Conservation (phyloP, 164 flowering plant species). For the Berberis thunbergii region DNA sequence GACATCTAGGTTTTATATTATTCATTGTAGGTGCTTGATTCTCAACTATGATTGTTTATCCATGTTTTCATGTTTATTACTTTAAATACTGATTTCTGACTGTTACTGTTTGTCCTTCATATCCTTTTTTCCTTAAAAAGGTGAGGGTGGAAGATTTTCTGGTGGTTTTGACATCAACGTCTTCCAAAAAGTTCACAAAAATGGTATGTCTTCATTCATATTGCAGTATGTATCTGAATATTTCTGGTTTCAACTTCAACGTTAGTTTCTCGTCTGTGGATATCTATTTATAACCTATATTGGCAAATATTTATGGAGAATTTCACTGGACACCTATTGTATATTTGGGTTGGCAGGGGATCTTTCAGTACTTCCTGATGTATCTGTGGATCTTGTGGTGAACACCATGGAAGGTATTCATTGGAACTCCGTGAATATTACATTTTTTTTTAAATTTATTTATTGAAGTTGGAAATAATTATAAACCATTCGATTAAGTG, state of each 20-base stretch:
- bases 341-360: constrained; percentile 54
- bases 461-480: too few relatives aligned
- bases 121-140: constrained; percentile 15
- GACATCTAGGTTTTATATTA: too few relatives aligned
- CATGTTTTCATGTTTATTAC: too few relatives aligned
- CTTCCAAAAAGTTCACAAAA: constrained; percentile 48
- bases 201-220: constrained; percentile 31
- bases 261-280: too few relatives aligned
- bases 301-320: too few relatives aligned
- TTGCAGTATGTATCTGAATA: neutral
- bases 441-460: neutral
- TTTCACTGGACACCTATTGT: neutral
- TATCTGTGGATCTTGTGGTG: constrained; percentile 58
- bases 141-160: constrained; percentile 69
- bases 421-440: neutral
- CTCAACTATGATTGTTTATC: too few relatives aligned
- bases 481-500: neutral
- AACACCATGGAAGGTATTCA: constrained; percentile 69
- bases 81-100: too few relatives aligned
- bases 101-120: too few relatives aligned
- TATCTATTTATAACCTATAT: too few relatives aligned
- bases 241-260: neutral
- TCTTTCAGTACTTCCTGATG: constrained; percentile 56
- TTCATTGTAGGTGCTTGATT: too few relatives aligned
- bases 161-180: constrained; percentile 88